Evolutionary conservation across 164 flowering plant genomes (phyloP).

Genomic region (Piper longum): DNA sequence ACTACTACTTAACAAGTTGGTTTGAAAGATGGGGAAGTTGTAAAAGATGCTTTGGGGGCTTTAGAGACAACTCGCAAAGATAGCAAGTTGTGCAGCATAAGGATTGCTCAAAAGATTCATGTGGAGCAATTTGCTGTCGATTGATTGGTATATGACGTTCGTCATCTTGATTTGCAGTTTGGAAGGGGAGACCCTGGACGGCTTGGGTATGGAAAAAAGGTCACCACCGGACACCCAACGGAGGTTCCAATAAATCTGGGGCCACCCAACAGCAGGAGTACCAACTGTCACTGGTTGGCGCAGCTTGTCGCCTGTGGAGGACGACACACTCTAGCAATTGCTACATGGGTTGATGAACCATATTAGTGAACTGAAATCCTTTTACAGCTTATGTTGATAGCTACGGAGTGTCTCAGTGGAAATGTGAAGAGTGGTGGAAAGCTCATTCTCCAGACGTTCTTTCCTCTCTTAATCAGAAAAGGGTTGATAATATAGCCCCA

Average conservation of each 20-base stretch:
- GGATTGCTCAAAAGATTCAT: not conserved
- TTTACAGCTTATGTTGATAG: not conserved
- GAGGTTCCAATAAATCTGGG: conserved; percentile 75
- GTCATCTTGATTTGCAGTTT: conserved; percentile 37
- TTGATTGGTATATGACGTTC: not conserved
- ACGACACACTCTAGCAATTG: conserved; percentile 88
- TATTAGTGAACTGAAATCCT: too few relatives aligned
- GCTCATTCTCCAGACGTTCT: too few relatives aligned
- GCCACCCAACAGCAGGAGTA: conserved; percentile 23
- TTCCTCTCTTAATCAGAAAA: too few relatives aligned
- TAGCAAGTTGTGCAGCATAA: not conserved
- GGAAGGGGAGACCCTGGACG: conserved; percentile 99
- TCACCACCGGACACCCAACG: conserved; percentile 88
- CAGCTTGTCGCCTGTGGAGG: conserved; percentile 93
- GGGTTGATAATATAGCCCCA: too few relatives aligned
- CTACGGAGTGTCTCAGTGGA: not conserved
- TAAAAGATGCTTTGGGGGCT: too few relatives aligned
- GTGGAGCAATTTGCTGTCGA: not conserved
- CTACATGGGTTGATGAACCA: conserved; percentile 33
- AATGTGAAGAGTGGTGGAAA: too few relatives aligned
- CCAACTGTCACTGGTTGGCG: conserved; percentile 61
- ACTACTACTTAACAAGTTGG: not conserved
- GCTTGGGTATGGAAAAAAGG: conserved; percentile 80
- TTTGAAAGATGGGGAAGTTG: too few relatives aligned
- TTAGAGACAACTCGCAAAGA: too few relatives aligned